Conservation (phyloP, 345 rosid genomes). For the Linum lewisii region DNA sequence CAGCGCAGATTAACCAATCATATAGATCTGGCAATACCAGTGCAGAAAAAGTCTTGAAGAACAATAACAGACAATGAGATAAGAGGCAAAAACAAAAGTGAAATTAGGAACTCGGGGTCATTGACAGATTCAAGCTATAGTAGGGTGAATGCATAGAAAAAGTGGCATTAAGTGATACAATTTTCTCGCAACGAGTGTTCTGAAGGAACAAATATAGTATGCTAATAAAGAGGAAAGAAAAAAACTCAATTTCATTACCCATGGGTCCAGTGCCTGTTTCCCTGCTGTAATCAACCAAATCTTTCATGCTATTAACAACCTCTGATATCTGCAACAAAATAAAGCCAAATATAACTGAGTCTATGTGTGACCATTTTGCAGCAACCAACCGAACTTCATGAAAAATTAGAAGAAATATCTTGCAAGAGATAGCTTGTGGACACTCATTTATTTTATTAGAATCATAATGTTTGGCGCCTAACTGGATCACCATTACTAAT, state of each 20-base stretch:
- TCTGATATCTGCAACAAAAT: conserved; percentile 61
- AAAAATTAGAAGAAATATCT: too few species aligned
- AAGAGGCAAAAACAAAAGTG: too few species aligned
- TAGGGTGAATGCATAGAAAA: too few species aligned
- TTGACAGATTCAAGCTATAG: too few species aligned
- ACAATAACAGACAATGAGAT: too few species aligned
- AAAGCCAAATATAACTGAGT: not conserved
- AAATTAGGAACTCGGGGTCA: too few species aligned
- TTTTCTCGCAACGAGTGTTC: not conserved
- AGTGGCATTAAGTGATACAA: not conserved
- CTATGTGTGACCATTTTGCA: not conserved
- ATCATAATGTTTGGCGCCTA: not conserved
- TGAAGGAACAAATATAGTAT: too few species aligned
- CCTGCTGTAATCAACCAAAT: conserved; percentile 94
- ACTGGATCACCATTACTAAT: too few species aligned
- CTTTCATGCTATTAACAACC: conserved; percentile 99
- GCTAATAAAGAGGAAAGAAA: not conserved
- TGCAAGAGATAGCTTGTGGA: not conserved
- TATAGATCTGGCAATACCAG: too few species aligned
- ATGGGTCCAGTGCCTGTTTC: conserved; percentile 90
- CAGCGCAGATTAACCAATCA: too few species aligned
- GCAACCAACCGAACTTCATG: not conserved
- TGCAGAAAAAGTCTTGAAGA: too few species aligned
- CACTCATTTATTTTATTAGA: not conserved
- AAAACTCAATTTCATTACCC: conserved; percentile 44